Evolutionary conservation across 306 rosid species (phyloP).

Genomic region (Dalbergia oliveri): DNA sequence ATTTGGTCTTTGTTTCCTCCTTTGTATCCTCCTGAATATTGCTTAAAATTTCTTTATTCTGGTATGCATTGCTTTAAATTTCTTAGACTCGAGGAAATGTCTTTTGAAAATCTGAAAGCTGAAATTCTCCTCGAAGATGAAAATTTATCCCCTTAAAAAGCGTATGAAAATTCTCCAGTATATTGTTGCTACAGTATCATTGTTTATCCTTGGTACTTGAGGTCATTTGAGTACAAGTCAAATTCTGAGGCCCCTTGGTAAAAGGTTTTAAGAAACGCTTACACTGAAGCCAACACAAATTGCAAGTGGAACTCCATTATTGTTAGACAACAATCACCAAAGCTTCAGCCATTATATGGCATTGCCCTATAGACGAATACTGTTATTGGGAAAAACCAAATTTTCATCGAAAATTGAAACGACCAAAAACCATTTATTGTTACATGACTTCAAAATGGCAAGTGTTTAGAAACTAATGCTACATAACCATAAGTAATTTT

Average conservation of each 20-base stretch:
- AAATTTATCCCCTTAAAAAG: too few relatives aligned
- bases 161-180: too few relatives aligned
- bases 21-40: not conserved
- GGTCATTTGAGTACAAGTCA: too few relatives aligned
- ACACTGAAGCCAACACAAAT: not conserved
- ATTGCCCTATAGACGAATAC: not conserved
- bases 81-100: not conserved
- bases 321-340: not conserved
- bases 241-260: too few relatives aligned
- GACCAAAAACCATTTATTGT: not conserved
- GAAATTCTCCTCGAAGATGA: too few relatives aligned
- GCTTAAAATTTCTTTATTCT: slow-evolving; percentile 13
- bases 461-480: slow-evolving; percentile 8
- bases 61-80: too few relatives aligned
- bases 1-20: not conserved
- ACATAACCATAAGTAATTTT: not conserved
- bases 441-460: slow-evolving; percentile 16
- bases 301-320: not conserved
- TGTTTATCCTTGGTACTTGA: too few relatives aligned
- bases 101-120: not conserved
- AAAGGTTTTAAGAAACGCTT: too few relatives aligned
- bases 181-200: too few relatives aligned
- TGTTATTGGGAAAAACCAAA: not conserved
- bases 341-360: not conserved
- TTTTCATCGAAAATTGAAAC: not conserved